Percentiles rank a stretch among this genome's conserved stretches.
Conservation (phyloP, 2,329 filamentous ascomycete genomes). For the Penicillium sp. region DNA sequence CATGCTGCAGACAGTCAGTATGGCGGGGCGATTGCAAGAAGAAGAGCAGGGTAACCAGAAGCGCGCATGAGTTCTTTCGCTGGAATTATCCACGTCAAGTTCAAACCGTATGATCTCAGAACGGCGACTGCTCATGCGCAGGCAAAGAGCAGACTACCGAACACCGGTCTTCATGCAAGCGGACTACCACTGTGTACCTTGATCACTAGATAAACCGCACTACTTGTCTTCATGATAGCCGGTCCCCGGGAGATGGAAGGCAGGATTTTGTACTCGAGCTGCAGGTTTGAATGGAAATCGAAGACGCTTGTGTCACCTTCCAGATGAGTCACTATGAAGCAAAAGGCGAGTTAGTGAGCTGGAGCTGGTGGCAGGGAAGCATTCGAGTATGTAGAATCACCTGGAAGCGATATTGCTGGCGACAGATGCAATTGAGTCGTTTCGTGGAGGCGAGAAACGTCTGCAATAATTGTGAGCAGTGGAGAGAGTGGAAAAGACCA, state of each 20-base stretch:
- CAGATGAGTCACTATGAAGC: slow-evolving; percentile 21
- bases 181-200: slow-evolving; percentile 41
- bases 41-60: slow-evolving; percentile 20
- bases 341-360: slow-evolving; percentile 7
- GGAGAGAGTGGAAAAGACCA: slow-evolving; percentile 7
- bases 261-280: slow-evolving; percentile 30
- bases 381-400: slow-evolving; percentile 2
- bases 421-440: too few species aligned
- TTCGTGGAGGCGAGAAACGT: too few species aligned
- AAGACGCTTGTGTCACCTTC: slow-evolving; percentile 8
- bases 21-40: neutral
- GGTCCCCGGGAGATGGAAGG: slow-evolving; percentile 21
- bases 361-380: slow-evolving; percentile 2
- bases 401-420: slow-evolving; percentile 3
- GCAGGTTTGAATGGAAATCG: too few species aligned
- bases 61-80: slow-evolving; percentile 46
- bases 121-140: slow-evolving; percentile 24
- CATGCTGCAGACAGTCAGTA: slow-evolving; percentile 35
- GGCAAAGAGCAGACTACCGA: slow-evolving; percentile 23
- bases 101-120: slow-evolving; percentile 48
- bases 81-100: slow-evolving; percentile 48
- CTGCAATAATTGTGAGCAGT: neutral
- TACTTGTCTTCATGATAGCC: slow-evolving; percentile 41
- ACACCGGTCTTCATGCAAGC: slow-evolving; percentile 45
- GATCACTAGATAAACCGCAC: slow-evolving; percentile 40